Evolutionary conservation across 345 rosid genomes (phyloP).

Genomic region (Orychophragmus violaceus): DNA sequence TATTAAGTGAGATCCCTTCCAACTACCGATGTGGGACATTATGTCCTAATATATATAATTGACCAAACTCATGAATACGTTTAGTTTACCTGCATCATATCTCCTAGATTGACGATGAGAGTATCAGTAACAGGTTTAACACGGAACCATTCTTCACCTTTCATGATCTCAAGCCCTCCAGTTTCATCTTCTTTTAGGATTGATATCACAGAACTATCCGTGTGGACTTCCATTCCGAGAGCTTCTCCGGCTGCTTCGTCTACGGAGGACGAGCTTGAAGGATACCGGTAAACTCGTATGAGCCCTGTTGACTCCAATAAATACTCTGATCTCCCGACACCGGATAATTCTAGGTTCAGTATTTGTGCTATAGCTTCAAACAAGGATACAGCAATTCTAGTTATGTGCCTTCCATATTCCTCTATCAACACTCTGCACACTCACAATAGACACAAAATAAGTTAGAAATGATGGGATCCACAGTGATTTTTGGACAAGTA

Average conservation of each 20-base stretch:
- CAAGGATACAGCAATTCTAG: conserved; percentile 39
- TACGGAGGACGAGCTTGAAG: conserved; percentile 5
- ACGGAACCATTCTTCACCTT: conserved; percentile 49
- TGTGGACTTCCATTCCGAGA: conserved; percentile 60
- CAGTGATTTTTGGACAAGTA: not conserved
- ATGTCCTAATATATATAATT: no score
- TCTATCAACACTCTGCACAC: conserved; percentile 41
- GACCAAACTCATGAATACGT: not conserved
- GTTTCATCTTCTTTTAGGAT: conserved; percentile 50
- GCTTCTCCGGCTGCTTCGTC: conserved; percentile 3
- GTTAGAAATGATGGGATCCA: not conserved
- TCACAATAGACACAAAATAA: not conserved
- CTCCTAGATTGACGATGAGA: conserved; percentile 66
- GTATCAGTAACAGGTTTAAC: conserved; percentile 46
- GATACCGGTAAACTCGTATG: conserved; percentile 63
- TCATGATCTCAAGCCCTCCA: conserved; percentile 65
- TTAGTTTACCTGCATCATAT: conserved; percentile 70
- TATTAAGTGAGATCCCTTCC: no score
- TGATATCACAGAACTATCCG: conserved; percentile 77
- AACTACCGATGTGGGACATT: no score
- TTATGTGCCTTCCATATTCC: conserved; percentile 65
- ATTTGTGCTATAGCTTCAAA: conserved; percentile 43
- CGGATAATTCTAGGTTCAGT: conserved; percentile 38
- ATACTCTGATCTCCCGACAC: conserved; percentile 13
- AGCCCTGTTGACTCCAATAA: conserved; percentile 52